Percentiles rank a stretch among this genome's conserved stretches.
Conservation (phyloP, 768 basidiomycete species). For the Russula vinacea region DNA sequence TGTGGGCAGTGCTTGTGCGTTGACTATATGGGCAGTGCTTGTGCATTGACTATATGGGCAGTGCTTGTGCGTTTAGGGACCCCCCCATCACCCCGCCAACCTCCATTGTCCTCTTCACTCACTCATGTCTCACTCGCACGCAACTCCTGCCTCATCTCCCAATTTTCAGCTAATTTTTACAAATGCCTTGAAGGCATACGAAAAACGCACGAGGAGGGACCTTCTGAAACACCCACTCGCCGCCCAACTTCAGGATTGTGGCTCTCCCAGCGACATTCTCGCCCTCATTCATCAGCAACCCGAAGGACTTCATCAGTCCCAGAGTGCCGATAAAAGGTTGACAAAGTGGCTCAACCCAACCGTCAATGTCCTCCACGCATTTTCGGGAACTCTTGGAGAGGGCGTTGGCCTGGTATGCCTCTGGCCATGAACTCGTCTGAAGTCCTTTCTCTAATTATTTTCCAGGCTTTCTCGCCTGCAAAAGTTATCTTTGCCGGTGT, state of each 20-base stretch:
- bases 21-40: too few species aligned
- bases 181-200: neutral
- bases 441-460: neutral
- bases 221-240: neutral
- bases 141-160: neutral
- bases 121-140: neutral
- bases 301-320: neutral
- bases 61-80: too few species aligned
- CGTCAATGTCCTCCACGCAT: neutral
- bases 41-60: too few species aligned
- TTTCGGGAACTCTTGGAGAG: constrained; percentile 2
- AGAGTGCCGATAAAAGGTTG: neutral
- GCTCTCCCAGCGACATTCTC: neutral
- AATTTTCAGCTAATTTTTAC: neutral
- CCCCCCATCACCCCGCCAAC: too few species aligned
- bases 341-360: constrained; percentile 8
- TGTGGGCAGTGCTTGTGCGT: too few species aligned
- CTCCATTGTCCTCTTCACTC: neutral
- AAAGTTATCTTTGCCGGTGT: neutral
- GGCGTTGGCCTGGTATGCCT: neutral
- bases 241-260: neutral
- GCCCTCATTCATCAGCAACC: neutral
- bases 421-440: neutral
- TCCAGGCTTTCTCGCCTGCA: neutral
- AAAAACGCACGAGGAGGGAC: neutral